A percentile compares a stretch with the other conserved stretches of the same genome.
Conservation (phyloP, 2,329 filamentous ascomycete species). For the Didymella arachidicola region DNA sequence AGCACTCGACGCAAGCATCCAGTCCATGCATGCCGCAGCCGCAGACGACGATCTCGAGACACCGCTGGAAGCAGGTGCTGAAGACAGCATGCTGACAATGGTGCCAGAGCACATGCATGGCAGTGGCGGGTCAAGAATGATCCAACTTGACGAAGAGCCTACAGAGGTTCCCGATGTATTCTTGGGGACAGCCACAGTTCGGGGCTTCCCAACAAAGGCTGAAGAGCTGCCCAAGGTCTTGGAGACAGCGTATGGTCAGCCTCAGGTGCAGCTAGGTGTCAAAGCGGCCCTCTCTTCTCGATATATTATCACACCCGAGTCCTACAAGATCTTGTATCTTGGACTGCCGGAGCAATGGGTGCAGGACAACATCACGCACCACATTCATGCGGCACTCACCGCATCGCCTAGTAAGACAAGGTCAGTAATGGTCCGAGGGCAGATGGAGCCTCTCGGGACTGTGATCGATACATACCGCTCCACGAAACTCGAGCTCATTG, state of each 20-base stretch:
- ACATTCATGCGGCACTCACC: conserved; percentile 44
- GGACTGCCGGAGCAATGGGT: conserved; percentile 43
- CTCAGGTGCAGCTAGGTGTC: conserved; percentile 41
- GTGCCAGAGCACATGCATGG: conserved; percentile 34
- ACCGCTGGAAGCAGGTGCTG: conserved; percentile 26
- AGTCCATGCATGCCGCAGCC: conserved; percentile 31
- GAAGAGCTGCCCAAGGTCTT: conserved; percentile 37
- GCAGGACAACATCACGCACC: conserved; percentile 39
- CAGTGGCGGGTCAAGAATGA: conserved; percentile 30
- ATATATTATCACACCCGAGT: conserved; percentile 36
- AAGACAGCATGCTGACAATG: conserved; percentile 44
- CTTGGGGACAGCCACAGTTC: conserved; percentile 34
- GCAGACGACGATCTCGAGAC: conserved; percentile 28
- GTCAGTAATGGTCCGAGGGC: conserved; percentile 47
- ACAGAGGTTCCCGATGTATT: conserved; percentile 21
- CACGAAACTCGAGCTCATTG: conserved; percentile 27
- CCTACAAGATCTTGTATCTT: conserved; percentile 46
- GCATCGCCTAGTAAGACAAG: conserved; percentile 42
- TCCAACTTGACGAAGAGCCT: conserved; percentile 39
- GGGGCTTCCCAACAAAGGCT: conserved; percentile 33
- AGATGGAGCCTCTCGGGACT: conserved; percentile 43
- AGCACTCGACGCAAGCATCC: conserved; percentile 28
- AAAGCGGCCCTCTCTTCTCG: conserved; percentile 38
- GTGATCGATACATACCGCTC: conserved; percentile 43
- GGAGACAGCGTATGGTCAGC: conserved; percentile 33